Base-by-base conservation (phyloP, 2,329 filamentous ascomycete species). In the Macrophomina phaseolina region DNA sequence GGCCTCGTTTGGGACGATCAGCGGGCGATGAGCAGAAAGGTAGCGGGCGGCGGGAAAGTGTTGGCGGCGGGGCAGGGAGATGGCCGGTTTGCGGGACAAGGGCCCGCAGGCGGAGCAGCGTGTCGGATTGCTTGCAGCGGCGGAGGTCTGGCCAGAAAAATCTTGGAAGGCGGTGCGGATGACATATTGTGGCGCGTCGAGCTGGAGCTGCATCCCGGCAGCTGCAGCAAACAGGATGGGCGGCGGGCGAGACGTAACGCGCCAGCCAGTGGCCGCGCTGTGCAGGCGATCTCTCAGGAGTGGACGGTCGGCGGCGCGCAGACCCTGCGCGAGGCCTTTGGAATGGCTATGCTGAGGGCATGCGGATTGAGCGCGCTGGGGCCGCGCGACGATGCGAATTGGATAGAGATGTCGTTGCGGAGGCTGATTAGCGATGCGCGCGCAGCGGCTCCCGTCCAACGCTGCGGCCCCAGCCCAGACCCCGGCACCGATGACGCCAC, bases 111-210 rank as follows among this genome's bases (percentile, higher is more conserved):
- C 32, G 36, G 45, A 36, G n/a, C 32, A 16, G 30, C 42, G 58
- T n/a, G 34, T 48, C n/a, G 58, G 58, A 49, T 49, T 62, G 58
- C 45, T 62, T 45, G 45, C 32, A 6, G 30, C 7, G 16, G 45
- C 58, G 58, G 42, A 62, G 45, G 58, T 38, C 42, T 49, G 58
- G 45, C 58, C 58, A 34, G 18, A 48, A 62, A 55, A 62, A 62
- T 38, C 42, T 62, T 62, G 58, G 58, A 62, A 62, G 58, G 58
- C 58, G 42, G 58, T 62, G 58, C 58, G n/a, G 58, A 62, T 62
- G 58, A 62, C 58, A 62, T 62, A 62, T 49, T 62, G 58, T 62
- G 58, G 58, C 58, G 58, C 58, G 58, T 62, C 30, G 58, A 38
- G 42, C 45, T 62, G 58, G 58, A 62, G n/a, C 42, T 60, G 30